phyloP scores from a whole-genome alignment of 306 rosid genomes.

The Cucurbita argyrosperma region DNA sequence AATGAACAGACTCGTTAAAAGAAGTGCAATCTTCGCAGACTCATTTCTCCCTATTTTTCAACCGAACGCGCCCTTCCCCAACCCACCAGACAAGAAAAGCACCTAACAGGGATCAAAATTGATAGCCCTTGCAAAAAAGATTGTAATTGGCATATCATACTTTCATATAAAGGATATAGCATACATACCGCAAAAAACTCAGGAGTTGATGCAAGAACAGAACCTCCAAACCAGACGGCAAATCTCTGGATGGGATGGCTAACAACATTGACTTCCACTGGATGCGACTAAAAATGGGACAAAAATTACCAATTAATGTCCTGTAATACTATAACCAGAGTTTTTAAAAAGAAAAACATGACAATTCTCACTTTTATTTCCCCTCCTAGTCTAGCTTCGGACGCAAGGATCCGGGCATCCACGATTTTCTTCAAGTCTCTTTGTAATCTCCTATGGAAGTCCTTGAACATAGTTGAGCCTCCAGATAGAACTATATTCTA shows the following conservation, averaged over 20 bases:
- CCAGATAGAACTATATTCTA: conserved; percentile 96
- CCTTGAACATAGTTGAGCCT: conserved; percentile 99
- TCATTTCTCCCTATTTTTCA: background rate
- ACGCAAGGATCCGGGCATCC: conserved; percentile 75
- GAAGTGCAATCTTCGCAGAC: background rate
- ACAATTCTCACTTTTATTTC: conserved; percentile 50
- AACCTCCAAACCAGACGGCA: conserved; percentile 99
- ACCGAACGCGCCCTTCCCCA: background rate
- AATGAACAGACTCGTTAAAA: background rate
- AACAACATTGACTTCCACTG: conserved; percentile 93
- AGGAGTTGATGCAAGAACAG: conserved; percentile 97
- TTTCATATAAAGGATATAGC: background rate
- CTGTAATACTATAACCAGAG: background rate
- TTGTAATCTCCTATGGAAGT: conserved; percentile 93
- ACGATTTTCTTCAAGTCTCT: conserved; percentile 90
- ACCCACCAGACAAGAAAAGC: background rate
- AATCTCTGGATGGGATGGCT: conserved; percentile 97
- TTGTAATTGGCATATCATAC: background rate
- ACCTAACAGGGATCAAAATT: background rate
- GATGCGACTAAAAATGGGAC: conserved; percentile 50
- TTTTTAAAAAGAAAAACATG: background rate
- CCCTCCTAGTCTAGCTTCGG: conserved; percentile 69
- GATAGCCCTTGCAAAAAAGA: background rate
- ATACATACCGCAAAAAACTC: conserved; percentile 73
- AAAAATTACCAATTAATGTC: background rate